Conservation (phyloP, 257 asterid genomes). For the Solanum peruvianum region DNA sequence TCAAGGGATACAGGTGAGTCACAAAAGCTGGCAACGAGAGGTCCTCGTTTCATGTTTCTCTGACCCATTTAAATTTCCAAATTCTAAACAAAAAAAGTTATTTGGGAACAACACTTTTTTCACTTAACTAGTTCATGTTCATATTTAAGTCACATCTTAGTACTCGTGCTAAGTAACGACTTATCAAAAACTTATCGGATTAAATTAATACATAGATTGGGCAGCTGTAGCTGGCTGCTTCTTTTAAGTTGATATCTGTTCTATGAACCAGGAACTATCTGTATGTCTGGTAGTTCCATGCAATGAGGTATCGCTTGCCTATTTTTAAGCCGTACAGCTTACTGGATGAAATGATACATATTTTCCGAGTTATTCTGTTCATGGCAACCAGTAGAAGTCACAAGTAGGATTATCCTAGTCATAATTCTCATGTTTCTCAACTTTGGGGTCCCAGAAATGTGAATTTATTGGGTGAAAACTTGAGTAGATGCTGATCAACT, state of each 20-base stretch:
- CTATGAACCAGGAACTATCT: background rate
- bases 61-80: background rate
- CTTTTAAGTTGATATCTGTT: background rate
- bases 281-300: background rate
- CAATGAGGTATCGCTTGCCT: background rate
- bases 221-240: background rate
- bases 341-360: background rate
- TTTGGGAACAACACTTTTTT: background rate
- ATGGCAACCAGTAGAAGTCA: background rate
- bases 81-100: background rate
- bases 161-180: background rate
- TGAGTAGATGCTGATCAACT: background rate
- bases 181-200: background rate
- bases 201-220: background rate
- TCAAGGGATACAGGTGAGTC: conserved; percentile 74
- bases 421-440: background rate
- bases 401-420: background rate
- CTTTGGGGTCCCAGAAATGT: background rate
- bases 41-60: background rate
- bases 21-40: background rate
- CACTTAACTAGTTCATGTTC: background rate
- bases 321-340: background rate
- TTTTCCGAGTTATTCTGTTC: background rate
- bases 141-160: background rate
- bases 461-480: background rate